A percentile compares a stretch with the other conserved stretches of the same genome.
These are phyloP conservation scores for Gelatoporia subvermispora DNA, from an alignment of 768 basidiomycete species.

Conservation along the genomic window DNA sequence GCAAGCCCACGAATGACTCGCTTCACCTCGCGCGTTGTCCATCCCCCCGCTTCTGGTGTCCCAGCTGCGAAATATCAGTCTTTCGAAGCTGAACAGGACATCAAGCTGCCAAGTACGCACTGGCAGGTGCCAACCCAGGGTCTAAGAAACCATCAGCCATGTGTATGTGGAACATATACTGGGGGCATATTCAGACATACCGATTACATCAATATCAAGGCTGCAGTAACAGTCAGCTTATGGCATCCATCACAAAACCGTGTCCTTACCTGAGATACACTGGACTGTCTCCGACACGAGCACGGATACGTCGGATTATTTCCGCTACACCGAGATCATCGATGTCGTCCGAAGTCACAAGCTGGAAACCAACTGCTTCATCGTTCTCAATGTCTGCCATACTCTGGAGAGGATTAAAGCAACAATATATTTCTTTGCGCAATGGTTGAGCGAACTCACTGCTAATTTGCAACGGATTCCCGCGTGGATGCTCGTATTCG, in stretches of 20 bases:
- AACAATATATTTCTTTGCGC: not conserved
- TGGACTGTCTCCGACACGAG: constrained; percentile 66
- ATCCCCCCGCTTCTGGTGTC: constrained; percentile 81
- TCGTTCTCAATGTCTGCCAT: constrained; percentile 64
- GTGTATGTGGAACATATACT: not conserved
- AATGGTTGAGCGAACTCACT: constrained; percentile 12
- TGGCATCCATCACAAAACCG: not conserved
- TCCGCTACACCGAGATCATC: constrained; percentile 72
- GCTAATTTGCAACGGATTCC: constrained; percentile 78
- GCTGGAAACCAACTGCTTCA: constrained; percentile 66
- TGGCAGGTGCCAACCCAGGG: constrained; percentile 75
- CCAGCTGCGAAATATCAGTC: constrained; percentile 45
- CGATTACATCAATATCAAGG: constrained; percentile 80
- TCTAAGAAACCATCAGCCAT: constrained; percentile 34
- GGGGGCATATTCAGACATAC: constrained; percentile 27
- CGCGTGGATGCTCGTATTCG: constrained; percentile 73
- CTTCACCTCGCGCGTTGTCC: constrained; percentile 80
- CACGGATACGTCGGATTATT: constrained; percentile 66
- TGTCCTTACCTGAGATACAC: constrained; percentile 58
- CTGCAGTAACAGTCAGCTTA: constrained; percentile 25
- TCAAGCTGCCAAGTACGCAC: constrained; percentile 38
- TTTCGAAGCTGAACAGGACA: not conserved
- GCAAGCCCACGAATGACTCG: constrained; percentile 74
- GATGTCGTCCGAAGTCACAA: constrained; percentile 78
- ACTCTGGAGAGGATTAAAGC: constrained; percentile 50